These are phyloP conservation scores for Podospora bellae-mahoneyi DNA, from an alignment of 495 filamentous ascomycete genomes.

Conservation along the genomic window DNA sequence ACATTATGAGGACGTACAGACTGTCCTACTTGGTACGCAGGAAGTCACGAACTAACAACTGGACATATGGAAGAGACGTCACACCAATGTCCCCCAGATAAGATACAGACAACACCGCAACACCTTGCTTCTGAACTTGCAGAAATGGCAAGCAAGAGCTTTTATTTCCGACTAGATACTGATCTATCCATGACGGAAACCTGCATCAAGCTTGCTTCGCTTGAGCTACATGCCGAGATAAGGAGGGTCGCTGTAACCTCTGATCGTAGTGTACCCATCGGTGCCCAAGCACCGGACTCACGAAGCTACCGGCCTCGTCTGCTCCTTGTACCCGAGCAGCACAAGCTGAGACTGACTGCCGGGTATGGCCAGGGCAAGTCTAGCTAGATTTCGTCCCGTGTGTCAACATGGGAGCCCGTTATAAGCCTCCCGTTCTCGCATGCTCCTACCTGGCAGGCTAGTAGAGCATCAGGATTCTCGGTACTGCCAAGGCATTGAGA, in stretches of 20 bases:
- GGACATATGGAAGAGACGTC: background rate
- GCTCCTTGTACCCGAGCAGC: background rate
- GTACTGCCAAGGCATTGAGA: background rate
- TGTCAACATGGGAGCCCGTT: background rate
- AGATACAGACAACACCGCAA: background rate
- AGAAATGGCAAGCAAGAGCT: background rate
- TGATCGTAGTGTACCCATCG: background rate
- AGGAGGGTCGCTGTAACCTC: background rate
- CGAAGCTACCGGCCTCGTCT: background rate
- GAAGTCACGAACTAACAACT: background rate
- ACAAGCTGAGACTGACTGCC: background rate
- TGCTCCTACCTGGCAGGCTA: background rate
- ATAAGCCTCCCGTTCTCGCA: background rate
- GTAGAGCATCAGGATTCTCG: background rate
- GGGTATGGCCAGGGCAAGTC: background rate
- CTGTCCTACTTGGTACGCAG: background rate
- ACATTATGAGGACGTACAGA: background rate
- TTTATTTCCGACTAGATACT: background rate
- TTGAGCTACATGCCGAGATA: background rate
- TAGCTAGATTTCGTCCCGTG: background rate
- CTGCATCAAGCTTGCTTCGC: background rate
- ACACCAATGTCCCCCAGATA: background rate
- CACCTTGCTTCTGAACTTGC: too few relatives aligned
- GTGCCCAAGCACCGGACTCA: background rate
- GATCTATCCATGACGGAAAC: background rate